Base-by-base conservation (phyloP, 2,329 filamentous ascomycete species). In the Rosellinia necatrix region DNA sequence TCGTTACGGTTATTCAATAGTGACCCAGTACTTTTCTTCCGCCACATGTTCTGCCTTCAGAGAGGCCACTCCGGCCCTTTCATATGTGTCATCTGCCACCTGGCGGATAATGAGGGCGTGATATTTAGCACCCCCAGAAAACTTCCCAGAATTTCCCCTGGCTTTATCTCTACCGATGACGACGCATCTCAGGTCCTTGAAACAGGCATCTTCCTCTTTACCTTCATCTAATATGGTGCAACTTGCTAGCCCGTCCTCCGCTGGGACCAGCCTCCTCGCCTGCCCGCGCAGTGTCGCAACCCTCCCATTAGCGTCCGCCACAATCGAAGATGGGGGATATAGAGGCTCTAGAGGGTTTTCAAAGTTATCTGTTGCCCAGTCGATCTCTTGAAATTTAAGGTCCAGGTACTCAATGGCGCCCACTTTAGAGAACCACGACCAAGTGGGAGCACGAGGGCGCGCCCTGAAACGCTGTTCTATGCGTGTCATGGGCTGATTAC, bases 341-440 rank as follows among this genome's bases (percentile, higher is more conserved):
- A 9, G n/a, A 17, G 12, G 6, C 8, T 48, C 19, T n/a, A 58
- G 50, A 21, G 49, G 55, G 44, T 49, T 58, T 19, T 19, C n/a
- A 13, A 58, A 44, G 6, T 58, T 46, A 10, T 35, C 21, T 2
- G 12, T 25, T 8, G 29, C 40, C 59, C 59, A 61, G 3, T 48
- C 22, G 15, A 43, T 44, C 34, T 22, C 7, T 6, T 48, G 21
- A 21, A 53, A 49, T 6, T 52, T 17, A 6, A 53, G 6, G n/a
- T 37, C 21, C 19, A 56, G 34, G 49, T 61, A 61, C 6, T 53
- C 32, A 12, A 61, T 61, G 2, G 48, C 47, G n/a, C 59, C 59
- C 2, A 38, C 12, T 25, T 59, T 53, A 3, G 51, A 43, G 6
- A 61, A 47, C 56, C 56, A 61, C 9, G 56, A 59, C 56, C 56